Evolutionary conservation across 75 land plant genomes (phyloP).

Genomic region (Pinus albicaulis): DNA sequence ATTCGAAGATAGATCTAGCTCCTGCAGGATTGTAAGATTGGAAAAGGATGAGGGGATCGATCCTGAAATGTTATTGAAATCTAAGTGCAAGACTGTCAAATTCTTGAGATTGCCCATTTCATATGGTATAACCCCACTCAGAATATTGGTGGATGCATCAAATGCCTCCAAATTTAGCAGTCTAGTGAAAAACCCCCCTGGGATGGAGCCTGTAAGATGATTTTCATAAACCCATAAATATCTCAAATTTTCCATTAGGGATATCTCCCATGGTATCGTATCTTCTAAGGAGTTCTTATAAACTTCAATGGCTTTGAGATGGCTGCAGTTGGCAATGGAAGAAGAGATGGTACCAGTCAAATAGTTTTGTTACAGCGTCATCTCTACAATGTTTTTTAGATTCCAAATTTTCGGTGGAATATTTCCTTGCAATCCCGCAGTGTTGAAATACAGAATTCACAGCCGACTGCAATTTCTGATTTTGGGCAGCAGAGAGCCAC

Average conservation of each 20-base stretch:
- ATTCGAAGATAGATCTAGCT: slow-evolving; percentile 56
- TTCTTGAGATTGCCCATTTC: slow-evolving; percentile 58
- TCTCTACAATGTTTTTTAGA: slow-evolving; percentile 16
- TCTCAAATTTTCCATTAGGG: slow-evolving; percentile 41
- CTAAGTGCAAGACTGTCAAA: slow-evolving; percentile 37
- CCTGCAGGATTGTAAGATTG: slow-evolving; percentile 43
- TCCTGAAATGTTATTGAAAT: slow-evolving; percentile 53
- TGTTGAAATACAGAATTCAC: slow-evolving; percentile 37
- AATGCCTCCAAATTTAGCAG: slow-evolving; percentile 43
- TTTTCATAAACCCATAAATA: slow-evolving; percentile 55
- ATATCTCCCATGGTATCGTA: slow-evolving; percentile 48
- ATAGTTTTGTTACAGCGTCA: slow-evolving; percentile 34
- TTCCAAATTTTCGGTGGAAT: slow-evolving; percentile 35
- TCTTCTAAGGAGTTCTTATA: slow-evolving; percentile 36
- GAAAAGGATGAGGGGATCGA: slow-evolving; percentile 48
- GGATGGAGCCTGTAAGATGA: slow-evolving; percentile 50
- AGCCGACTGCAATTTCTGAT: slow-evolving; percentile 36
- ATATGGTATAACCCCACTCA: slow-evolving; percentile 54
- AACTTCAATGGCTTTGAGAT: slow-evolving; percentile 26
- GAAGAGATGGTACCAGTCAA: slow-evolving; percentile 47
- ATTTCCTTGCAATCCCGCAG: slow-evolving; percentile 37
- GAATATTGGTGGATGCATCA: slow-evolving; percentile 49
- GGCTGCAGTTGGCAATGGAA: slow-evolving; percentile 20
- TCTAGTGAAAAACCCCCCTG: slow-evolving; percentile 41
- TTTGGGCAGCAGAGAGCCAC: slow-evolving; percentile 30